These are phyloP conservation scores for Nephelium lappaceum DNA, from an alignment of 345 rosid species.

Conservation along the genomic window DNA sequence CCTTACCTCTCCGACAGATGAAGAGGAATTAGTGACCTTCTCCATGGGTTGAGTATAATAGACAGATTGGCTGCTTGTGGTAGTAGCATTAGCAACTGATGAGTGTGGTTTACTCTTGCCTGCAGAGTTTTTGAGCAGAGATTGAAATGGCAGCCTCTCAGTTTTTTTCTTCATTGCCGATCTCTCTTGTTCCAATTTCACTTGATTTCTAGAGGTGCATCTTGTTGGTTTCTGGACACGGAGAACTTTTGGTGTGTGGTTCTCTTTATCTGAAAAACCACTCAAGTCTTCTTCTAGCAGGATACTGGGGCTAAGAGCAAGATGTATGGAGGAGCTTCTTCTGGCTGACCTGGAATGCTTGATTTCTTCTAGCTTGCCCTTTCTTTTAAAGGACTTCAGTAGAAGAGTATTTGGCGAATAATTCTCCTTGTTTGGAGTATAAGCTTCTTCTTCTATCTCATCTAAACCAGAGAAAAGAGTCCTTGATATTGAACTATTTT, in stretches of 20 bases:
- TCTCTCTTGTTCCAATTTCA: conserved; percentile 38
- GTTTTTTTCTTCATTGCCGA: conserved; percentile 29
- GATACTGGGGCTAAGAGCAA: conserved; percentile 30
- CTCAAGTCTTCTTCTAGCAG: conserved; percentile 35
- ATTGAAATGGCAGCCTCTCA: conserved; percentile 64
- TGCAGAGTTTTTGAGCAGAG: conserved; percentile 38
- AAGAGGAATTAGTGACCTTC: conserved; percentile 37
- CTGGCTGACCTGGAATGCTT: conserved; percentile 34
- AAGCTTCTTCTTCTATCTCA: conserved; percentile 56
- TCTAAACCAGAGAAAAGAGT: conserved; percentile 36
- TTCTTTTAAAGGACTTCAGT: conserved; percentile 48
- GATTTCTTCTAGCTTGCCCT: conserved; percentile 43
- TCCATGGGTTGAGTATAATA: conserved; percentile 17
- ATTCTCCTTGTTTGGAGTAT: conserved; percentile 86
- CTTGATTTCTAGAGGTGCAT: conserved; percentile 27
- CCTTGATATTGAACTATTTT: conserved; percentile 31
- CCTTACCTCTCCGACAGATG: conserved; percentile 40
- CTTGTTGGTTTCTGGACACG: conserved; percentile 36
- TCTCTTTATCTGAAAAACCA: conserved; percentile 51
- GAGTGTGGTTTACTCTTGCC: conserved; percentile 37
- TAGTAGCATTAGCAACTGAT: conserved; percentile 26
- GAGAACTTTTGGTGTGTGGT: conserved; percentile 41
- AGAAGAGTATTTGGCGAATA: conserved; percentile 58
- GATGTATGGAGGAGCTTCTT: conserved; percentile 38
- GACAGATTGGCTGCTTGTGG: conserved; percentile 36